Base-by-base conservation (phyloP, 257 asterid genomes). In the Solanum piurae region DNA sequence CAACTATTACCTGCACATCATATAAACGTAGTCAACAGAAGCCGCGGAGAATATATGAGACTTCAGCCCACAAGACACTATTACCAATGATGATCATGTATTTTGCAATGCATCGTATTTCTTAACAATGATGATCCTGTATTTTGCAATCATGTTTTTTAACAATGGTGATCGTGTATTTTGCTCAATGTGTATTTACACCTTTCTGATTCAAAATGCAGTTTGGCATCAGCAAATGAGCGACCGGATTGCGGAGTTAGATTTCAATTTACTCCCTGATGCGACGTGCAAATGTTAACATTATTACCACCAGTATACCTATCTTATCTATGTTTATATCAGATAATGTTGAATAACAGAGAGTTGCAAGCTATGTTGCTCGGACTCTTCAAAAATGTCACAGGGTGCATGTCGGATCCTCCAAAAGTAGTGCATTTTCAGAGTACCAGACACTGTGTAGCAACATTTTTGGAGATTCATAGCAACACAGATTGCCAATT, bases 1-100 rank as follows among this genome's bases (percentile, higher is more conserved):
- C 93, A 23, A 91, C 92, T 36, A 74, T 91, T 21, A 91, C 93
- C 93, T 91, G 25, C 68, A 90, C 38, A 38, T 14, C 42, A 55
- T 16, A 88, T 36, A 74, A 60, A 60, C 82, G 7, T 3, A 83
- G 33, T 44, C 83, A 87, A 80, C 21, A 82, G 12, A 66, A 79
- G 10, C 12, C 13, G n/a, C 0, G 18, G 10, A 29, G 85, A 27
- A 80, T 46, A 46, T 1, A 6, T 5, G 85, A 80, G 68, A 44
- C 18, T 7, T 37, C 29, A 40, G 83, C 83, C 5, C 60, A n/a
- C 23, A 76, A 37, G 58, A 11, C 9, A 6, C 2, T 2, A 1
- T 66, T 5, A 27, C 1, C 74, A 27, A 27, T 27, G 36, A 5
- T 25, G 20, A 66, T 66, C 33, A 4, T 60, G 68, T 60, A 3